A percentile compares a stretch with the other conserved stretches of the same genome.
Evolutionary conservation across 2,329 filamentous ascomycete genomes (phyloP).

Genomic region (Xylariaceae sp.): DNA sequence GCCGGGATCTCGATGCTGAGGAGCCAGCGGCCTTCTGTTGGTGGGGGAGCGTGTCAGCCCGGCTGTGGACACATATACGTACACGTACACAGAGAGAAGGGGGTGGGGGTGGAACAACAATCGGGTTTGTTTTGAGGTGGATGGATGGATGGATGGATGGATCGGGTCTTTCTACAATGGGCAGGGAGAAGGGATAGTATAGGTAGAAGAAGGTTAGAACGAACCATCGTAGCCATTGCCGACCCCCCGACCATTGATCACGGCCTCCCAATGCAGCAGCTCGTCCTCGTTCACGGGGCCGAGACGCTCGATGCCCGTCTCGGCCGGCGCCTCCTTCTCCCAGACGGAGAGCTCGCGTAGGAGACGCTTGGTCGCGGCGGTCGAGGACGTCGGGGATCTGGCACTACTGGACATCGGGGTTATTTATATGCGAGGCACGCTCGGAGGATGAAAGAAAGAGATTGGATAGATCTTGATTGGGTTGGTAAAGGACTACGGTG

Average conservation of each 20-base stretch:
- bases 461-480: no score
- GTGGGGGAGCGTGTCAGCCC: conserved; percentile 3
- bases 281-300: conserved; percentile 58
- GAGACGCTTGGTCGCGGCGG: conserved; percentile 55
- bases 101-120: not conserved
- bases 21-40: conserved; percentile 74
- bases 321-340: conserved; percentile 51
- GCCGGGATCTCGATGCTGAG: conserved; percentile 75
- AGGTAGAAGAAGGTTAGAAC: conserved; percentile 20
- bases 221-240: conserved; percentile 60
- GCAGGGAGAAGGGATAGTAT: not conserved
- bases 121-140: no score
- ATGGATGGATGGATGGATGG: no score
- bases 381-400: conserved; percentile 3
- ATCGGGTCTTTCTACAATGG: not conserved
- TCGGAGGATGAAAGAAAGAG: no score
- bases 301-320: conserved; percentile 61
- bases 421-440: no score
- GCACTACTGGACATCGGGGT: no score
- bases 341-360: conserved; percentile 60
- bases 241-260: conserved; percentile 61
- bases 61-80: no score
- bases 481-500: no score
- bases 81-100: not conserved
- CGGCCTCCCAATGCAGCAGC: conserved; percentile 60